These are phyloP conservation scores for Thielaviopsis musarum DNA, from an alignment of 2,329 filamentous ascomycete species.

Conservation along the genomic window DNA sequence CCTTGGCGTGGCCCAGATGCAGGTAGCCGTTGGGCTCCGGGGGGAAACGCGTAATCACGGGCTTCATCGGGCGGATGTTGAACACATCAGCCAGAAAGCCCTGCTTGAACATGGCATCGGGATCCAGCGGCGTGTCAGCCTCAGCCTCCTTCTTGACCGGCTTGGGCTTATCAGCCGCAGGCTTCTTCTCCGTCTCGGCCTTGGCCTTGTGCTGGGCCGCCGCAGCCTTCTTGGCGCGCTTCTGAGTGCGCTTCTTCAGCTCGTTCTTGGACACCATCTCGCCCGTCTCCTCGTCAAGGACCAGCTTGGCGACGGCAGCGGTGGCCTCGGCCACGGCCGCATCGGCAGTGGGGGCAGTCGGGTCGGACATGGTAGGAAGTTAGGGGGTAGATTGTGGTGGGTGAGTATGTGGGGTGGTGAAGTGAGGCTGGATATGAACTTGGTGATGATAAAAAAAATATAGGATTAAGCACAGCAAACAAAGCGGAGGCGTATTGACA, in stretches of 20 bases:
- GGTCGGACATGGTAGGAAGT: constrained; percentile 2
- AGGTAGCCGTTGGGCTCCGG: constrained; percentile 87
- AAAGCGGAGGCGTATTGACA: neutral
- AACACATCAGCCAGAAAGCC: constrained; percentile 61
- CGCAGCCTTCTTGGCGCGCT: constrained; percentile 39
- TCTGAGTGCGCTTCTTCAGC: constrained; percentile 42
- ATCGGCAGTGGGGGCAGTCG: neutral
- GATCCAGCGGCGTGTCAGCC: constrained; percentile 23
- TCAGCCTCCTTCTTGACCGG: constrained; percentile 32
- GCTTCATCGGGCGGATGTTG: constrained; percentile 44
- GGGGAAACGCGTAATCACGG: constrained; percentile 57
- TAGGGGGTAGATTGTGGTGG: neutral
- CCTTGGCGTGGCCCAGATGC: constrained; percentile 88
- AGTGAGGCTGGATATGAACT: neutral
- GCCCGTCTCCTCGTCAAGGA: constrained; percentile 46
- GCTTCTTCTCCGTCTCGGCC: constrained; percentile 16
- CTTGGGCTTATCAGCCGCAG: constrained; percentile 22
- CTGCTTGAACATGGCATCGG: constrained; percentile 60
- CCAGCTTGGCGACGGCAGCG: constrained; percentile 37
- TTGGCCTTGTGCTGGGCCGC: constrained; percentile 34
- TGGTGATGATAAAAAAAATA: neutral
- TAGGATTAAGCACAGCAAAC: neutral
- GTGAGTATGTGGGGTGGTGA: no score
- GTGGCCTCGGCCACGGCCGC: constrained; percentile 24
- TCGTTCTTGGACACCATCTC: constrained; percentile 49